Percentiles rank a stretch among this genome's conserved stretches.
phyloP scores from a whole-genome alignment of 495 filamentous ascomycete species.

The Diplogelasinospora grovesii region DNA sequence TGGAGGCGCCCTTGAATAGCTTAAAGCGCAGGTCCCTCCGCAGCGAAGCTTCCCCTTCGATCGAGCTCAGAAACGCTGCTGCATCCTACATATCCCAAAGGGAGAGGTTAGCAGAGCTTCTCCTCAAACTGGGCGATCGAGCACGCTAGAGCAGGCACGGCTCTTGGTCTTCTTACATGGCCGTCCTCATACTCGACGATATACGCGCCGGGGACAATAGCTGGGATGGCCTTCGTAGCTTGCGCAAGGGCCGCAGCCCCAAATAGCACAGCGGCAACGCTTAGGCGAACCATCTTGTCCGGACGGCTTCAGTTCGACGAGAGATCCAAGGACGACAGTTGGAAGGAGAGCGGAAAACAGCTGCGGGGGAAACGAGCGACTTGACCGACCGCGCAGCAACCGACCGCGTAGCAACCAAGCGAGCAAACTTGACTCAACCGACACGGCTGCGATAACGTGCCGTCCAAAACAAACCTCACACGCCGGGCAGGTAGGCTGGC shows the following conservation, averaged over 20 bases:
- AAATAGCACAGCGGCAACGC: conserved; percentile 25
- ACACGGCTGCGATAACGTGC: conserved; percentile 4
- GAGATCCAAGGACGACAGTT: not conserved
- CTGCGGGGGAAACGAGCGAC: conserved; percentile 3
- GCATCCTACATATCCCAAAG: conserved; percentile 26
- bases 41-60: conserved; percentile 34
- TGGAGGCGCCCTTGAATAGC: conserved; percentile 44
- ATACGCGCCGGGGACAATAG: conserved; percentile 36
- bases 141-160: conserved; percentile 5
- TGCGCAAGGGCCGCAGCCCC: conserved; percentile 24
- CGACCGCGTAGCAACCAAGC: conserved; percentile 3
- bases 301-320: too few species aligned
- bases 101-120: not conserved
- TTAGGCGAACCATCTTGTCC: conserved; percentile 23
- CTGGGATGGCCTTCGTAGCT: conserved; percentile 18
- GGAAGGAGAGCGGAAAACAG: not conserved
- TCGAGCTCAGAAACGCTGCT: conserved; percentile 28
- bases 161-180: too few species aligned
- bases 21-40: conserved; percentile 39
- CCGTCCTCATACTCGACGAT: conserved; percentile 44
- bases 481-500: not conserved
- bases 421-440: conserved; percentile 9
- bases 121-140: not conserved
- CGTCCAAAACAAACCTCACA: conserved; percentile 1
- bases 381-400: too few species aligned